phyloP scores from a whole-genome alignment of 2,329 filamentous ascomycete genomes.

The Aspergillus fijiensis region DNA sequence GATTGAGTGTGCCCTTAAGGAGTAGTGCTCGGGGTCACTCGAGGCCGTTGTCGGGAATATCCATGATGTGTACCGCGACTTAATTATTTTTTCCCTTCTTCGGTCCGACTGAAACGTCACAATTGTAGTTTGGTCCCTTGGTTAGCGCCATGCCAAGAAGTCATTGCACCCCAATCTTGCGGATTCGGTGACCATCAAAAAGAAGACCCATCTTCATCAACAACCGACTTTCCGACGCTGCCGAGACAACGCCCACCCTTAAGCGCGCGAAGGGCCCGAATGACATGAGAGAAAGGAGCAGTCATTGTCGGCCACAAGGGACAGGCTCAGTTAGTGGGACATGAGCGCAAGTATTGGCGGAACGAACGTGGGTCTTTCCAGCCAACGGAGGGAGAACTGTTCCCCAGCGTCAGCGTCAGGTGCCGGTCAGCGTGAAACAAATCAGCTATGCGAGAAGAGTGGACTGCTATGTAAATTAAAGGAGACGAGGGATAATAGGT shows the following conservation, averaged over 20 bases:
- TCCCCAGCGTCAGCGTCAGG: conserved; percentile 4
- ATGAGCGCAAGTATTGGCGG: neutral
- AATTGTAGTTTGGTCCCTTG: neutral
- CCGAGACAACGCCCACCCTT: neutral
- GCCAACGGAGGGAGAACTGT: neutral
- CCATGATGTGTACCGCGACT: too few species aligned
- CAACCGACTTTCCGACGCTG: neutral
- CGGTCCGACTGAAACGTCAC: neutral
- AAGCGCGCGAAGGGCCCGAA: neutral
- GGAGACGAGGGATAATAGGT: neutral
- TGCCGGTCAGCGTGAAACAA: conserved; percentile 2
- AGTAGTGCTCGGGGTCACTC: neutral
- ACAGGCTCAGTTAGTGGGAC: neutral
- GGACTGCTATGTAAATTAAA: neutral
- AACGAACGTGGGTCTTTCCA: conserved; percentile 4
- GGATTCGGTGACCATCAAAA: neutral
- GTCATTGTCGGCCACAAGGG: neutral
- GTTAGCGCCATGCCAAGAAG: conserved; percentile 8
- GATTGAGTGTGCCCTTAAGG: neutral
- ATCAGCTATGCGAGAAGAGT: neutral
- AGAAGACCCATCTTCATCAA: neutral
- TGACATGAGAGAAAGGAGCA: too few species aligned
- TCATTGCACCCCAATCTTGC: neutral
- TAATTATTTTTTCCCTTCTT: too few species aligned
- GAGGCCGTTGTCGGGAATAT: too few species aligned